Conservation (phyloP, 768 basidiomycete genomes). For the Sporobolomyces phaffii region DNA sequence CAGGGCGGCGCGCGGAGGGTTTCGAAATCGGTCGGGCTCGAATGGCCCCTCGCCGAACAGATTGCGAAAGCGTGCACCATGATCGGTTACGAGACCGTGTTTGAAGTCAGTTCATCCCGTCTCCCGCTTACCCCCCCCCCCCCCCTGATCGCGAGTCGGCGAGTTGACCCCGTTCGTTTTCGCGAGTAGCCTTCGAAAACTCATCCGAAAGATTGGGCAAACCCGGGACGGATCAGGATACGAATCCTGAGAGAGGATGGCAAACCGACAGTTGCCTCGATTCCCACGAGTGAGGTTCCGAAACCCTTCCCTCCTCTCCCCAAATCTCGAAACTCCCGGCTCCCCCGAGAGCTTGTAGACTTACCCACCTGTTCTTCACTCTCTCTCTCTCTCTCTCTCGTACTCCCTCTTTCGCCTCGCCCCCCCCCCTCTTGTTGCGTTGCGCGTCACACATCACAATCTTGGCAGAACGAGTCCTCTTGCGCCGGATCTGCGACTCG, state of each 20-base stretch:
- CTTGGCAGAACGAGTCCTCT: slow-evolving; percentile 35
- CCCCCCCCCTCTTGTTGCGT: too few relatives aligned
- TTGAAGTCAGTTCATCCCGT: slow-evolving; percentile 58
- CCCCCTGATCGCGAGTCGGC: too few relatives aligned
- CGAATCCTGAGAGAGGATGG: slow-evolving; percentile 50
- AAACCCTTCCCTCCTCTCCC: slow-evolving; percentile 22
- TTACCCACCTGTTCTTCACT: too few relatives aligned
- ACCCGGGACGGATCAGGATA: slow-evolving; percentile 89
- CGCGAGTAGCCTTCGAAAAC: slow-evolving; percentile 56
- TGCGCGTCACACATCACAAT: too few relatives aligned
- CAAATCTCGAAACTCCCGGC: neutral
- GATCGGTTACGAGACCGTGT: slow-evolving; percentile 71
- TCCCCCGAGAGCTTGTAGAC: too few relatives aligned
- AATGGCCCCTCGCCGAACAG: slow-evolving; percentile 93
- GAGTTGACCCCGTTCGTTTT: too few relatives aligned
- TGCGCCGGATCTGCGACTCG: slow-evolving; percentile 23
- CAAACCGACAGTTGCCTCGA: slow-evolving; percentile 44
- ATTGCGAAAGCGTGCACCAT: slow-evolving; percentile 76
- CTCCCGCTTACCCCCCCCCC: neutral
- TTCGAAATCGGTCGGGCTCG: slow-evolving; percentile 67
- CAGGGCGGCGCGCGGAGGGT: slow-evolving; percentile 76
- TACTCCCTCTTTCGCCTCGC: too few relatives aligned
- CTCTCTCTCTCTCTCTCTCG: too few relatives aligned
- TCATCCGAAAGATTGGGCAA: slow-evolving; percentile 96
- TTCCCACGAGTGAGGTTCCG: slow-evolving; percentile 46